Conservation (phyloP, 257 asterid species). For the Forsythia viridissima region DNA sequence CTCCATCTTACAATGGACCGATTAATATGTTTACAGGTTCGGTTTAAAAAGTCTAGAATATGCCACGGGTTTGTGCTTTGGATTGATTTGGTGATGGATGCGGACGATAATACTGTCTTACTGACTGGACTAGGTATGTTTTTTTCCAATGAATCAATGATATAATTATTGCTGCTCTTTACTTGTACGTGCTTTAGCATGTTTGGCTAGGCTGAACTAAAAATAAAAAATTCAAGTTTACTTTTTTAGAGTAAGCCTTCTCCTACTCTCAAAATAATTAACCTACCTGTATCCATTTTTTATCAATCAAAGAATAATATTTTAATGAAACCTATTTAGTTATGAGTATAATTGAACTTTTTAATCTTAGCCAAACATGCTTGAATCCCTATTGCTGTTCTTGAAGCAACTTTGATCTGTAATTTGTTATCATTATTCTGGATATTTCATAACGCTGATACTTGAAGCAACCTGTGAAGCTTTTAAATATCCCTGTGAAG, state of each 20-base stretch:
- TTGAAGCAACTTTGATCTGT: neutral
- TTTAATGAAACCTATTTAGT: no score
- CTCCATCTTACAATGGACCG: constrained; percentile 7
- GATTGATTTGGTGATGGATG: constrained; percentile 88
- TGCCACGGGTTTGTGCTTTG: constrained; percentile 91
- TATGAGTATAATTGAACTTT: neutral
- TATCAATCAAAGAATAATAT: neutral
- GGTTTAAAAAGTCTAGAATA: constrained; percentile 52
- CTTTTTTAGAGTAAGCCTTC: no score
- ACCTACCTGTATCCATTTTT: neutral
- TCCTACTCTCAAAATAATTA: no score
- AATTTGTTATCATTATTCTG: neutral
- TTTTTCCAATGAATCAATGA: neutral
- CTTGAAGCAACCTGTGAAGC: constrained; percentile 94
- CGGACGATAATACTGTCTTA: constrained; percentile 36
- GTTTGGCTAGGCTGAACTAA: no score
- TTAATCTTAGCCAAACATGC: neutral
- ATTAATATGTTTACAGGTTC: constrained; percentile 45
- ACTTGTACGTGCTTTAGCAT: neutral
- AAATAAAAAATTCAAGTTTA: no score
- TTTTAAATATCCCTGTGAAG: constrained; percentile 54
- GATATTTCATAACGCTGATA: constrained; percentile 55
- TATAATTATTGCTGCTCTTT: neutral
- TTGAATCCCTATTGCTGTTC: neutral
- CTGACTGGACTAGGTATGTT: constrained; percentile 83